phyloP scores from a whole-genome alignment of 176 grass and related monocot species.

The Eleusine coracana region DNA sequence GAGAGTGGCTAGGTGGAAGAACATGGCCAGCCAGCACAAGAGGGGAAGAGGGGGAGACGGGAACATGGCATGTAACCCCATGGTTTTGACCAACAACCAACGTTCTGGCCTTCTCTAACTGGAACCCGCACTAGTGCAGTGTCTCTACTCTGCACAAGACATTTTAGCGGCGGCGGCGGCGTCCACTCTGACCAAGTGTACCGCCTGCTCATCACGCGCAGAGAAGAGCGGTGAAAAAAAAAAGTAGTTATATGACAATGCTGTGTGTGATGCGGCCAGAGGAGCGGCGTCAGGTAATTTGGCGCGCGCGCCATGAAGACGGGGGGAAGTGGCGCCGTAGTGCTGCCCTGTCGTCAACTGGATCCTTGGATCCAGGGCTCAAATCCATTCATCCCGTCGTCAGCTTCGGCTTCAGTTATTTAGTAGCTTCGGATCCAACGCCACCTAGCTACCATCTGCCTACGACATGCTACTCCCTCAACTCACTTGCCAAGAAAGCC shows the following conservation, averaged over 20 bases:
- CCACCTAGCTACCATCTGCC: neutral
- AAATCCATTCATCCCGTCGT: neutral
- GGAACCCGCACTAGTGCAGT: neutral
- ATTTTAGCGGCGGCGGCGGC: neutral
- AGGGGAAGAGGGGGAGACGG: neutral
- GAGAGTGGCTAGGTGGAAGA: neutral
- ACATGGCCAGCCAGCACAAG: neutral
- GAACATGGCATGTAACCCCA: neutral
- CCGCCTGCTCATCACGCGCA: too few relatives aligned
- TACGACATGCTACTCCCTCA: neutral
- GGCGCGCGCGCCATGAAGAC: neutral
- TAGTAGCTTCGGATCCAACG: conserved; percentile 6
- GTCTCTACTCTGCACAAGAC: neutral
- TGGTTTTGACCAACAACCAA: neutral
- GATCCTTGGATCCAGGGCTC: conserved; percentile 20
- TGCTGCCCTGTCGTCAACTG: neutral
- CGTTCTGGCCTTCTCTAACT: neutral
- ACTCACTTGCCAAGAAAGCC: neutral
- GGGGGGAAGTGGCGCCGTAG: neutral
- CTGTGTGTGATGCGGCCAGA: too few relatives aligned
- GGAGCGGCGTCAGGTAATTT: neutral
- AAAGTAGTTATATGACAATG: neutral
- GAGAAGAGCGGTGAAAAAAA: neutral
- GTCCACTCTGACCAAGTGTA: neutral
- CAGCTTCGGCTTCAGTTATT: neutral